Evolutionary conservation across 805 yeast species (phyloP), one percentile per base, ranked within the genome.

Genomic region (Nakazawaea molendinolei): DNA sequence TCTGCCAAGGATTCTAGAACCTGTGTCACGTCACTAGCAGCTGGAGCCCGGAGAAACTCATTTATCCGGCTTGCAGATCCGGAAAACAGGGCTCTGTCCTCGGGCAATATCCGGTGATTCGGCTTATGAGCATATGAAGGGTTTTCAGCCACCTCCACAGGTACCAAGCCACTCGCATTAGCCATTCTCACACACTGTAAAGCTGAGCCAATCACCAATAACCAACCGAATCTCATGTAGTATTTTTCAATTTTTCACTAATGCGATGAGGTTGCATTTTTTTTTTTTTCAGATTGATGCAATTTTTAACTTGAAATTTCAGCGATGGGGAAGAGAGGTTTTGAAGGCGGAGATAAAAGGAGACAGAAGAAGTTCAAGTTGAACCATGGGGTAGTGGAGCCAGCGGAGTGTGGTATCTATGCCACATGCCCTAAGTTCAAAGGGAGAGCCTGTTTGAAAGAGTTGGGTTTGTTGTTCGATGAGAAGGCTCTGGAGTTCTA

Each of bases 401-500:
- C 96, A 0, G 81, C 81, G 26, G 83, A 92, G 37, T 63, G 79
- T 25, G 98, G 98, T 0, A 68, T 92, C 1, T 92, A 84, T 57
- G 95, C 87, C 9, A 84, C 97, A 0, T 90, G 97, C 56, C 74
- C 76, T 33, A 69, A 95, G 47, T 81, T 82, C 25, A 76, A 79
- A 41, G 98, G 92, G 55, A 69, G 69, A 36, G 76, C 71, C 36
- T 86, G 94, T 42, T 70, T 80, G n/a, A 76, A 75, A 44, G 97
- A 87, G 53, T 60, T 87, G 47, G 65, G 72, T 42, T 56, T 63
- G 39, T 52, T 86, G 8, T 68, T 87, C 28, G 59, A 62, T 33
- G 86, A 79, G 14, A 68, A 71, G 30, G 44, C 69, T 10, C 68
- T 68, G 36, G 70, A 68, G 41, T 56, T 60, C 22, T 71, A 69